These are phyloP conservation scores for Penicillium roqueforti DNA, from an alignment of 495 filamentous ascomycete genomes.

Conservation along the genomic window DNA sequence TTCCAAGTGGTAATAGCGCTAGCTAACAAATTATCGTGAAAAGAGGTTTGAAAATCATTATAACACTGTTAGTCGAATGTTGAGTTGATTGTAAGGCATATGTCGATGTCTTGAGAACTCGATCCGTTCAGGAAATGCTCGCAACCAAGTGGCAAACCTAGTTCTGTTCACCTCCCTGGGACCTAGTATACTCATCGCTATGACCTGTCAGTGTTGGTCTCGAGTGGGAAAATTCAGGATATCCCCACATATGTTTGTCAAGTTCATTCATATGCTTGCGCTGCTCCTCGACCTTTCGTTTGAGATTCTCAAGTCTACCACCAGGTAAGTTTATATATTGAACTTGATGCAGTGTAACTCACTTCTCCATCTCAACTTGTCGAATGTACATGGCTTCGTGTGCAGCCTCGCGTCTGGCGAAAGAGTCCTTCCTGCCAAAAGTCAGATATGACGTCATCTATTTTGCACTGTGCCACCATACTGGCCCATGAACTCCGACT, in stretches of 20 bases:
- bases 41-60: not conserved
- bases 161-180: conserved; percentile 70
- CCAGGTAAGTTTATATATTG: not conserved
- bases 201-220: not conserved
- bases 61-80: not conserved
- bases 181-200: conserved; percentile 64
- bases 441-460: conserved; percentile 25
- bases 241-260: conserved; percentile 69
- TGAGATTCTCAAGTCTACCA: conserved; percentile 53
- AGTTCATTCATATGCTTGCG: conserved; percentile 71
- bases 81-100: not conserved
- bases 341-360: not conserved
- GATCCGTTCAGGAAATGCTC: not conserved
- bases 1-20: not conserved
- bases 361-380: conserved; percentile 76
- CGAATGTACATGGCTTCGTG: conserved; percentile 72
- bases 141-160: conserved; percentile 31
- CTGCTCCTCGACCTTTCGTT: conserved; percentile 69
- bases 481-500: conserved; percentile 43
- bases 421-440: conserved; percentile 61
- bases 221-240: not conserved
- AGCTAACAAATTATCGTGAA: conserved; percentile 2
- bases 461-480: conserved; percentile 18
- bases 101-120: not conserved
- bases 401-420: conserved; percentile 80